Percentiles rank a stretch among this genome's conserved stretches.
Evolutionary conservation across 371 early-diverging fungal genomes (phyloP).

Genomic region (Rhizopus delemar): DNA sequence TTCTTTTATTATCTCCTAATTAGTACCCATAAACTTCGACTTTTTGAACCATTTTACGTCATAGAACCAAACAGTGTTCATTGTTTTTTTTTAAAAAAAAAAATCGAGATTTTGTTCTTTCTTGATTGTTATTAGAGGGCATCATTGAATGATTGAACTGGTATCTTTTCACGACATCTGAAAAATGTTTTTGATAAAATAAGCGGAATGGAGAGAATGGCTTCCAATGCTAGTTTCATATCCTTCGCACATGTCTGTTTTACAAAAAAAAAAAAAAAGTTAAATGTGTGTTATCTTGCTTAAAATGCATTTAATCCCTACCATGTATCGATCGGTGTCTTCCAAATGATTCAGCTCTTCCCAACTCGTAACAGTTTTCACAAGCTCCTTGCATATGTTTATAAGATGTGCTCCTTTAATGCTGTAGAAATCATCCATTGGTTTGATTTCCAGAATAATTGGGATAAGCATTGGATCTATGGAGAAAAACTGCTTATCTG

Average conservation of each 20-base stretch:
- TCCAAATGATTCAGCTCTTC: constrained; percentile 23
- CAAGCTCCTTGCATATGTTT: constrained; percentile 20
- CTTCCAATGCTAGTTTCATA: constrained; percentile 20
- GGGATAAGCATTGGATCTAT: constrained; percentile 41
- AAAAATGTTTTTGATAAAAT: constrained; percentile 38
- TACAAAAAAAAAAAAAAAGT: background rate
- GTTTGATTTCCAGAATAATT: constrained; percentile 14
- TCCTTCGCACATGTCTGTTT: constrained; percentile 4
- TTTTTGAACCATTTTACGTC: too few species aligned
- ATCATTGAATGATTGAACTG: background rate
- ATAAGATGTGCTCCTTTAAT: background rate
- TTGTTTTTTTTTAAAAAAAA: too few species aligned
- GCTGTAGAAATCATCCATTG: background rate
- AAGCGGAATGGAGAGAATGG: constrained; percentile 27
- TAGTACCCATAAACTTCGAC: too few species aligned
- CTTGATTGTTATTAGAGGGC: background rate
- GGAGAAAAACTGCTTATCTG: constrained; percentile 29
- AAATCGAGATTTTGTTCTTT: background rate
- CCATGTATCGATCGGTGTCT: constrained; percentile 9
- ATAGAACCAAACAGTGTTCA: too few species aligned
- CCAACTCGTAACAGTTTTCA: constrained; percentile 28
- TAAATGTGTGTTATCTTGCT: background rate
- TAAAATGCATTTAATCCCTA: background rate
- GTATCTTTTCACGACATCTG: constrained; percentile 23
- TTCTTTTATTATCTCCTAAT: too few species aligned